Evolutionary conservation across 331 rosid genomes (phyloP).

Genomic region (Malus hybrid): DNA sequence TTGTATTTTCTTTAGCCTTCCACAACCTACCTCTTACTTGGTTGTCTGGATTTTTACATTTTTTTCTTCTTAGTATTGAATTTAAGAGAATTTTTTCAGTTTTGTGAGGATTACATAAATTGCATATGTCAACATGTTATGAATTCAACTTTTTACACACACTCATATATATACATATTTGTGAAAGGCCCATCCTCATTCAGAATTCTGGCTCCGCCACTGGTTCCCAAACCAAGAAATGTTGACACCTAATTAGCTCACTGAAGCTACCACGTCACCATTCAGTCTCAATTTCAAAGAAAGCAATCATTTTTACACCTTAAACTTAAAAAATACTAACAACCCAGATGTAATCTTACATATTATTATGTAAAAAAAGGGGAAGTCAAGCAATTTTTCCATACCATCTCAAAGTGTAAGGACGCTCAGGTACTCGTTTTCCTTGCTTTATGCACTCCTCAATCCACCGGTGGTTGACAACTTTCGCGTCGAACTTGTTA

Average conservation of each 20-base stretch:
- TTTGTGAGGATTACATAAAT: no score
- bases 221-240: not conserved
- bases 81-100: no score
- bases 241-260: not conserved
- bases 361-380: not conserved
- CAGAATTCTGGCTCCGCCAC: no score
- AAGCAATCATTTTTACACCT: not conserved
- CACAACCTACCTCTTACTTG: no score
- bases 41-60: no score
- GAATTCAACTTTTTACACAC: no score
- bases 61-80: no score
- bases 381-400: not conserved
- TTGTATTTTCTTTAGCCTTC: no score
- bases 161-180: no score
- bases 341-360: not conserved
- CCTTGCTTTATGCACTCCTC: constrained; percentile 79
- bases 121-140: no score
- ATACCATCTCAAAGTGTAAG: constrained; percentile 62
- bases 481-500: constrained; percentile 24
- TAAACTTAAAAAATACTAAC: not conserved
- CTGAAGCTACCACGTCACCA: not conserved
- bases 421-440: constrained; percentile 57
- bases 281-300: not conserved
- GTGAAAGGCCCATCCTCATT: no score
- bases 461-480: constrained; percentile 80